phyloP scores from a whole-genome alignment of 345 rosid genomes.

The Laguncularia racemosa region DNA sequence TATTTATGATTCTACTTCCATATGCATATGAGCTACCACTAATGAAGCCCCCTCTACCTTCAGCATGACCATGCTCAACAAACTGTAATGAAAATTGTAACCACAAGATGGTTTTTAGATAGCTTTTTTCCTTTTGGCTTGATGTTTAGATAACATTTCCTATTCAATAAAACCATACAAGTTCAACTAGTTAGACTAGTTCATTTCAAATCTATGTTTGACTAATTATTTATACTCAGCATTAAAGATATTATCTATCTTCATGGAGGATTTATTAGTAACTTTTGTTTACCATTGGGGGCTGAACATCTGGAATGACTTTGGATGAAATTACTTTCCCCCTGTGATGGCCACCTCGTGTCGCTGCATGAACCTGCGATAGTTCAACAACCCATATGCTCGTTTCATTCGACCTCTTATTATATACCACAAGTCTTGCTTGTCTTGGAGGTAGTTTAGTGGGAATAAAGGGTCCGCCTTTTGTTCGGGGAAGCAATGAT shows the following conservation, averaged over 20 bases:
- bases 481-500: conserved; percentile 60
- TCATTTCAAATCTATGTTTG: no score
- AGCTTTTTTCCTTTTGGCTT: no score
- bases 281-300: conserved; percentile 51
- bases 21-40: no score
- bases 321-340: conserved; percentile 64
- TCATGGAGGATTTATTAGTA: neutral
- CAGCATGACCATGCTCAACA: no score
- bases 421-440: conserved; percentile 70
- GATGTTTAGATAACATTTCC: no score
- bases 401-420: conserved; percentile 62
- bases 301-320: conserved; percentile 69
- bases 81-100: no score
- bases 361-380: conserved; percentile 65
- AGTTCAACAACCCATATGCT: conserved; percentile 68
- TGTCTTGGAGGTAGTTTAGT: conserved; percentile 65
- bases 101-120: no score
- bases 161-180: no score
- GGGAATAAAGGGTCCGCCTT: conserved; percentile 63
- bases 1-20: no score
- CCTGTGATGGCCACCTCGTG: conserved; percentile 76
- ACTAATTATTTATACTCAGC: no score
- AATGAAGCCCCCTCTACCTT: no score
- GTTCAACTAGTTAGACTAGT: no score
- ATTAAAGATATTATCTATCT: neutral